Conservation (phyloP, 2,329 filamentous ascomycete species). For the Chaetomiaceae sp. region DNA sequence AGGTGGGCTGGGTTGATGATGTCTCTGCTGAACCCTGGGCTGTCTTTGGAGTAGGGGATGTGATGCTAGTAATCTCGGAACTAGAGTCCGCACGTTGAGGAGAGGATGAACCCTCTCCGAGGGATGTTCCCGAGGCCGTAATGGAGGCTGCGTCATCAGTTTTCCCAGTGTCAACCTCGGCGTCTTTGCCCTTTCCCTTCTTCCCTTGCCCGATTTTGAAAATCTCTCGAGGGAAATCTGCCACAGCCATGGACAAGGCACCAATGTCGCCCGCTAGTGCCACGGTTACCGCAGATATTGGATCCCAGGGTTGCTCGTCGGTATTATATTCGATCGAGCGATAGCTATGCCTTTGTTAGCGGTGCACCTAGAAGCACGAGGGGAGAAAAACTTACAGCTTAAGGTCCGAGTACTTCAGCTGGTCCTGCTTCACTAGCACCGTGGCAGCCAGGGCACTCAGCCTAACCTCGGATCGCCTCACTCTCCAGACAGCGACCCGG, state of each 20-base stretch:
- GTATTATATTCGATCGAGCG: constrained; percentile 65
- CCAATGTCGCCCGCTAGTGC: constrained; percentile 80
- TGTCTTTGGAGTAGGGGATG: not conserved
- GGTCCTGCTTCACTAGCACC: constrained; percentile 59
- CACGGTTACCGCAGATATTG: constrained; percentile 70
- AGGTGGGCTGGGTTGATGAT: not conserved
- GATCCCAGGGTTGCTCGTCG: constrained; percentile 73
- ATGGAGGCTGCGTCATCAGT: not conserved
- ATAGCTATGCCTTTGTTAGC: constrained; percentile 38
- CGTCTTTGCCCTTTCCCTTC: constrained; percentile 13
- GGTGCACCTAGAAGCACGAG: not conserved
- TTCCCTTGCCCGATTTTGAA: constrained; percentile 38
- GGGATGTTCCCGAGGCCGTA: constrained; percentile 1
- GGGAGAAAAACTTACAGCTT: constrained; percentile 55
- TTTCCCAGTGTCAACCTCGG: not conserved
- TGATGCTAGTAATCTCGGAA: constrained; percentile 18
- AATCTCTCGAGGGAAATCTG: constrained; percentile 62
- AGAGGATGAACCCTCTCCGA: not conserved
- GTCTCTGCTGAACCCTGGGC: not conserved
- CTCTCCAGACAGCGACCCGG: constrained; percentile 68
- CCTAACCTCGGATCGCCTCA: constrained; percentile 61
- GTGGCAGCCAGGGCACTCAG: constrained; percentile 71
- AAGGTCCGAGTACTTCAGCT: constrained; percentile 65
- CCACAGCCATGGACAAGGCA: constrained; percentile 75
- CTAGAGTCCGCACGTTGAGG: not conserved